Base-by-base conservation (phyloP, 2,329 filamentous ascomycete genomes). In the Lachnellula subtilissima region DNA sequence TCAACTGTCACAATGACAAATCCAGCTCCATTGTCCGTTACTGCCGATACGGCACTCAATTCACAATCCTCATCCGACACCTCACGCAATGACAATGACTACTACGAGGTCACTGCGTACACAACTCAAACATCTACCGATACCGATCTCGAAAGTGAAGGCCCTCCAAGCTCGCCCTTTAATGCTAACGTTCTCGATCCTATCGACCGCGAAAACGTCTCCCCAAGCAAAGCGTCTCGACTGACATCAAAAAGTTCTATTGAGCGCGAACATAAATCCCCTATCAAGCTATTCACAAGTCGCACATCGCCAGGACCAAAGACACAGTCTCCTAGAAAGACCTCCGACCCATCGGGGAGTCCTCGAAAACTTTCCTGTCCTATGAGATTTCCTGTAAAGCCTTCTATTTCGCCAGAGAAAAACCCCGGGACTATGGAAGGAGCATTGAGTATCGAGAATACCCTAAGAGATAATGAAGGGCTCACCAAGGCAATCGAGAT, bases 351-450 rank as follows among this genome's bases (percentile, higher is more conserved):
- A 3, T 36, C 56, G 9, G 59, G 52, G 65, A 81, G 75, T 62
- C 76, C 80, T 28, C 71, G 76, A 58, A 80, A 78, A 60, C 60
- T 75, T 46, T 78, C 70, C 19, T 70, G 69, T 2, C 79, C 81
- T 15, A 83, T 79, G 69, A 75, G 83, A 55, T 86, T 86, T 64
- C 83, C 83, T 53, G 77, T 86, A 64, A 83, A 80, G 69, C 73
- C 84, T 65, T 65, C 66, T 9, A 46, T 55, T 15, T 66, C 67
- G 14, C 61, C 65, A 11, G 60, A 63, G 79, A 74, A 71, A 62
- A 66, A 28, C 58, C 65, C 56, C 11, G 39, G 50, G 11, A 43
- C 59, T n/a, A 50, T 53, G 14, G 63, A 66, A 46, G 61, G 51
- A 48, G 62, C 62, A 11, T 48, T 69, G 14, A 61, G 52, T 35